These are phyloP conservation scores for Coemansia sp. DNA, from an alignment of 192 early-diverging fungal genomes.

Conservation along the genomic window DNA sequence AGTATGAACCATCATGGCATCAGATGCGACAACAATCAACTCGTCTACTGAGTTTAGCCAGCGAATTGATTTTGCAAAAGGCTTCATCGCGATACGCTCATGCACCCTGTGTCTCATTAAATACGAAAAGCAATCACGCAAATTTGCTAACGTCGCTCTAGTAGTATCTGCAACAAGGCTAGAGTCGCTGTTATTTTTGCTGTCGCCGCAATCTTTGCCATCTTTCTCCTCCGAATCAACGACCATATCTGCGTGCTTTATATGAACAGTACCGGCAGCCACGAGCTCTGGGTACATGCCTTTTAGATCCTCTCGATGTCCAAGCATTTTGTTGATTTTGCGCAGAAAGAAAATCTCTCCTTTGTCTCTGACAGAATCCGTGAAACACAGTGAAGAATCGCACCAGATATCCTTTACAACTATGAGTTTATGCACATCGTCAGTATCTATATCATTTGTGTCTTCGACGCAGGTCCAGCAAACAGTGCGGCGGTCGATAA, in stretches of 20 bases:
- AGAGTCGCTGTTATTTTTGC: background rate
- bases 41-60: background rate
- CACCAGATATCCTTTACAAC: no score
- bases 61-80: background rate
- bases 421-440: no score
- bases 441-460: no score
- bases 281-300: background rate
- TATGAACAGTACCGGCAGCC: background rate
- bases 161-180: background rate
- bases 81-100: background rate
- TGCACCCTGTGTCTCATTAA: background rate
- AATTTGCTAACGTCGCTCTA: background rate
- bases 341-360: background rate
- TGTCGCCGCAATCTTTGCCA: background rate
- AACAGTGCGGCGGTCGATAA: no score
- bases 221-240: no score
- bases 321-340: background rate
- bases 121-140: background rate
- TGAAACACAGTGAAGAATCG: no score
- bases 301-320: background rate
- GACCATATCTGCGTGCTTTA: no score
- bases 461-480: no score
- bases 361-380: background rate
- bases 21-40: constrained; percentile 20
- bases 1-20: constrained; percentile 19